These are phyloP conservation scores for Botrytis sinoallii DNA, from an alignment of 2,329 filamentous ascomycete genomes.

Conservation along the genomic window DNA sequence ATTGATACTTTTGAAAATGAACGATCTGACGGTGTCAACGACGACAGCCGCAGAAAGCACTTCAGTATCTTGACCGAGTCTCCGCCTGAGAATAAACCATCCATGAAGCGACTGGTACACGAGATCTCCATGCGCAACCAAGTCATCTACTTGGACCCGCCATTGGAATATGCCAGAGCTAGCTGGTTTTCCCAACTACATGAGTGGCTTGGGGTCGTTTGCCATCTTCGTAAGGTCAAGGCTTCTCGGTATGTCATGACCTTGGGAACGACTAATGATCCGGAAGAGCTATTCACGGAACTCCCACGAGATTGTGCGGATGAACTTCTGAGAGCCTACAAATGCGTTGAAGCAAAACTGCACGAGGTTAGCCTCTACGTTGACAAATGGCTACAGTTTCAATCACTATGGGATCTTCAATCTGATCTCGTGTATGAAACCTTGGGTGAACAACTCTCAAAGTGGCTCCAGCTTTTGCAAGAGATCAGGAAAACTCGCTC, in stretches of 20 bases:
- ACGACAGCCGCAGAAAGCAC: conserved; percentile 53
- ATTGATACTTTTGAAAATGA: conserved; percentile 75
- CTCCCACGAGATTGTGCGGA: conserved; percentile 80
- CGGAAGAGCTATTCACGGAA: conserved; percentile 74
- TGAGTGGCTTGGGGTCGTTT: conserved; percentile 88
- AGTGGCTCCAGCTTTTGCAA: conserved; percentile 93
- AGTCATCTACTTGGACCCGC: conserved; percentile 93
- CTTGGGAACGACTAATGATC: conserved; percentile 62
- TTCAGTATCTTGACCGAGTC: conserved; percentile 43
- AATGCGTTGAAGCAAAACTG: conserved; percentile 78
- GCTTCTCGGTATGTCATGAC: conserved; percentile 93
- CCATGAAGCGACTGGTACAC: conserved; percentile 72
- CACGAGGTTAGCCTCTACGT: conserved; percentile 79
- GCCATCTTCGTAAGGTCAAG: conserved; percentile 90
- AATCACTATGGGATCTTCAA: conserved; percentile 96
- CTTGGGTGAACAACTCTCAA: conserved; percentile 83
- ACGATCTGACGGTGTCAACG: conserved; percentile 40
- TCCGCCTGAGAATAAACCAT: conserved; percentile 53
- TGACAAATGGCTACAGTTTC: conserved; percentile 97
- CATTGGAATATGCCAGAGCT: conserved; percentile 84
- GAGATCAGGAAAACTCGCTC: conserved; percentile 93
- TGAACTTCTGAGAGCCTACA: conserved; percentile 76
- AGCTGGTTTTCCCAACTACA: conserved; percentile 93
- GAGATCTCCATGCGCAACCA: conserved; percentile 98
- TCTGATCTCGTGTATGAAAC: conserved; percentile 93